Base-by-base conservation (phyloP, 2,329 filamentous ascomycete genomes). In the Venturia oleaginea region DNA sequence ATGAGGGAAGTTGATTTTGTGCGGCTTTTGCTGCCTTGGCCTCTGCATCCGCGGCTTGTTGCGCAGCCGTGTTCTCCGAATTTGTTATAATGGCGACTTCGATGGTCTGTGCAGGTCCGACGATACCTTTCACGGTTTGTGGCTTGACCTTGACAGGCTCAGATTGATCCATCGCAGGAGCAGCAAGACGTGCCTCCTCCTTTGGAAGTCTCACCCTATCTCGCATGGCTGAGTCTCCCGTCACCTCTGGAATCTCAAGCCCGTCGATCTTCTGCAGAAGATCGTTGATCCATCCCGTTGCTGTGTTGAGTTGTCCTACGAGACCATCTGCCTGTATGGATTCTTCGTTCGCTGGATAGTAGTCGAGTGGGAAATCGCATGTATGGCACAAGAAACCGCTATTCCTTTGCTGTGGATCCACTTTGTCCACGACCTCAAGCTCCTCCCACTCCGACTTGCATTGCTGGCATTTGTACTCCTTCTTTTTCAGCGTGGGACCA, bases 371-470 rank as follows among this genome's bases (percentile, higher is more conserved):
- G 63, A 79, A 80, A 24, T 83, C 81, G 76, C 94, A 99, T 61
- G 87, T 85, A 72, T 92, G 88, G 76, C 94, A 99, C 59, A 89
- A 77, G 73, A 97, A 97, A 0, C 92, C 75, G 60, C 72, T 75
- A 27, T 90, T 59, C 80, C 77, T 64, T 67, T 76, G 66, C 66
- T 73, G 76, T 0, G 82, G 80, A 61, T 89, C 86, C 48, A 86
- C 81, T 66, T 84, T 86, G 76, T 96, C 91, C 62, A 97, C 78
- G 0, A 95, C 92, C 69, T 97, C 92, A 76, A 97, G 86, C 68
- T 89, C 85, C 2, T 92, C 96, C 84, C 90, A 99, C 73, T 96
- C 89, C 1, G 89, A 83, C 68, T 87, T 86, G 78, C 94, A 99
- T 65, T 86, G 84, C 38, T 83, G 80, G 76, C 94, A 99, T 66